phyloP scores from a whole-genome alignment of 441 rosid species.

The Aleurites moluccanus region DNA sequence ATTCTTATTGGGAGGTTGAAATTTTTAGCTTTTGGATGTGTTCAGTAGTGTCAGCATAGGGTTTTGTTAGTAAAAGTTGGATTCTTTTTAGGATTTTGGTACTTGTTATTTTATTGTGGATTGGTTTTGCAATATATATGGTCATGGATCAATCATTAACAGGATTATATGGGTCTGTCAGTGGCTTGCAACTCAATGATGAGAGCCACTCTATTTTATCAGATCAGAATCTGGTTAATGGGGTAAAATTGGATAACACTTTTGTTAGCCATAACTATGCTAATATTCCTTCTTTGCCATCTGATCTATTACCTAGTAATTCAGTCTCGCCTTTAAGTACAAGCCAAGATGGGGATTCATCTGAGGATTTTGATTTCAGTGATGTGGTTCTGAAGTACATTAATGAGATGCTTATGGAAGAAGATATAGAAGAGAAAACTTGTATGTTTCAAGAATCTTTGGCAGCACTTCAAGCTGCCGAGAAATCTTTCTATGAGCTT shows the following conservation, averaged over 20 bases:
- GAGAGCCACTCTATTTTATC: constrained; percentile 22
- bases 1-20: background rate
- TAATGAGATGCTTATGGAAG: constrained; percentile 79
- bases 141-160: constrained; percentile 39
- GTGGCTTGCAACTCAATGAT: constrained; percentile 27
- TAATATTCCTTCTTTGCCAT: constrained; percentile 20
- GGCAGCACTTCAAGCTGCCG: constrained; percentile 71
- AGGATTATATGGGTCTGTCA: constrained; percentile 32
- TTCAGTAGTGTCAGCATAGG: background rate
- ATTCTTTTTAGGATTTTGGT: background rate
- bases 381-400: constrained; percentile 59
- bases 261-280: constrained; percentile 17
- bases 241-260: constrained; percentile 22
- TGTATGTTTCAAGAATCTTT: constrained; percentile 67
- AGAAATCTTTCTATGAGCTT: constrained; percentile 64
- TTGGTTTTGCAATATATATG: constrained; percentile 19
- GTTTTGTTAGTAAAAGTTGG: background rate
- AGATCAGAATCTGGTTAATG: constrained; percentile 26
- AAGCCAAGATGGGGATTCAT: constrained; percentile 37
- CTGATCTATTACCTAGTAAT: constrained; percentile 25
- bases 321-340: constrained; percentile 15
- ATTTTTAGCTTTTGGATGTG: constrained; percentile 1
- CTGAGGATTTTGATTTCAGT: constrained; percentile 49
- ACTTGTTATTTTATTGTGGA: constrained; percentile 5
- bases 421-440: constrained; percentile 61